Conservation (phyloP, 106 monocot genomes). For the Apostasia ramifera region DNA sequence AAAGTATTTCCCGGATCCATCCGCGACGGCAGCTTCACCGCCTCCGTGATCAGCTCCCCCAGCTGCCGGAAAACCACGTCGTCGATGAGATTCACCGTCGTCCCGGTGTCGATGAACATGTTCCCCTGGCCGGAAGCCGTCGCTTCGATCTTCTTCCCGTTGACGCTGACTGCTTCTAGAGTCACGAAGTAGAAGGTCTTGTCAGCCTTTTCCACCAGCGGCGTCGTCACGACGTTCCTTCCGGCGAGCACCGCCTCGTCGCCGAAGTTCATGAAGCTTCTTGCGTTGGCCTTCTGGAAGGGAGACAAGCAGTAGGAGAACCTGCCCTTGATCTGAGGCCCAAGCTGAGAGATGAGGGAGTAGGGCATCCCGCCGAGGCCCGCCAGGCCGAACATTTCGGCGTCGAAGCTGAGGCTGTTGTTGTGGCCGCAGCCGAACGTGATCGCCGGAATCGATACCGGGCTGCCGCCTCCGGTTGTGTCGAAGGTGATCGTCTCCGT, state of each 20-base stretch:
- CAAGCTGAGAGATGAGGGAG: constrained; percentile 14
- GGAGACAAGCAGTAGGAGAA: constrained; percentile 24
- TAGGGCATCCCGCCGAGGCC: constrained; percentile 1
- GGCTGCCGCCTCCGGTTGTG: background rate
- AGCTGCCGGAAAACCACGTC: background rate
- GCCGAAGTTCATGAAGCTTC: constrained; percentile 14
- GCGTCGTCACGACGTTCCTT: background rate
- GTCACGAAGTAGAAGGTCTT: constrained; percentile 9
- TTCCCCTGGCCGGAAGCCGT: background rate
- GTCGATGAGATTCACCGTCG: constrained; percentile 13
- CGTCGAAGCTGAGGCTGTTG: constrained; percentile 18
- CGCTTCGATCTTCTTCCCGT: background rate
- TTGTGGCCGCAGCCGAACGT: constrained; percentile 19
- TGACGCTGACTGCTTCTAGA: constrained; percentile 6
- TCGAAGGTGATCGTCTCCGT: constrained; percentile 13
- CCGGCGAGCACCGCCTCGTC: background rate
- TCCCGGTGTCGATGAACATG: constrained; percentile 15
- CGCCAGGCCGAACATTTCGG: background rate
- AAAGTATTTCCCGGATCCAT: constrained; percentile 12
- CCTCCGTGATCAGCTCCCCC: background rate
- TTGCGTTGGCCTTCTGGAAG: constrained; percentile 4
- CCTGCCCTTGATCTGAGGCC: background rate
- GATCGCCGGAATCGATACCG: background rate
- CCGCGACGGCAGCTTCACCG: background rate
- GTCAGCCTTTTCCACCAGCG: constrained; percentile 2